Evolutionary conservation across 306 rosid genomes (phyloP), one percentile per base, ranked within the genome.

Genomic region (Lathyrus oleraceus): DNA sequence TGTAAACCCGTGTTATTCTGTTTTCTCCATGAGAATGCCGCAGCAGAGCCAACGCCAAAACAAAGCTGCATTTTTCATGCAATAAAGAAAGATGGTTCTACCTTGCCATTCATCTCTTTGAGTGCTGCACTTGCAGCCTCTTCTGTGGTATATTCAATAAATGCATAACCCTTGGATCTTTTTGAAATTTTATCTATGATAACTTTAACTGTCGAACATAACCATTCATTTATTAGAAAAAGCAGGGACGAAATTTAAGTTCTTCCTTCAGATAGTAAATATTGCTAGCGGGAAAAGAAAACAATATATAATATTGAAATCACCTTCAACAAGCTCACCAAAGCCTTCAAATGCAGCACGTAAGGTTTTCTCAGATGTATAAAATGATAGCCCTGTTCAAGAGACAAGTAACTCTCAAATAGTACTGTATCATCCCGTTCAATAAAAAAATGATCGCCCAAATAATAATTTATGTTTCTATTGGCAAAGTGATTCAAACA

Each of bases 41-140:
- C 27, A 62, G 54, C 69, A 62, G 23, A 76, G 63, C 61, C 43
- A 5, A 45, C 13, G 12, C 20, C 35, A 11, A 11, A 59, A 60
- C 53, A 66, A 53, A 44, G 13, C 17, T 17, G 20, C 14, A 52
- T 1, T 17, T 65, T 12, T 44, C 47, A 20, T 17, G 65, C 27
- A 21, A 21, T 63, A 48, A 42, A 7, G 73, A 42, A 32, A 71
- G 51, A 49, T 11, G 71, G 45, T 57, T 51, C 61, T 62, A 83
- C 98, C 96, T 93, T 90, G 78, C 91, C 98, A 76, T 93, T 90
- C 98, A 93, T 93, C 83, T 90, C 96, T 78, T 81, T 86, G 32
- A 86, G 85, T 15, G 98, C 98, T 43, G 85, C 87, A 69, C 85
- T 62, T 35, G 98, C 98, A 62, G 96, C 91, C 81, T 88, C 96